A percentile compares a stretch with the other conserved stretches of the same genome.
Conservation (phyloP, 768 basidiomycete genomes). For the Candolleomyces eurysporus region DNA sequence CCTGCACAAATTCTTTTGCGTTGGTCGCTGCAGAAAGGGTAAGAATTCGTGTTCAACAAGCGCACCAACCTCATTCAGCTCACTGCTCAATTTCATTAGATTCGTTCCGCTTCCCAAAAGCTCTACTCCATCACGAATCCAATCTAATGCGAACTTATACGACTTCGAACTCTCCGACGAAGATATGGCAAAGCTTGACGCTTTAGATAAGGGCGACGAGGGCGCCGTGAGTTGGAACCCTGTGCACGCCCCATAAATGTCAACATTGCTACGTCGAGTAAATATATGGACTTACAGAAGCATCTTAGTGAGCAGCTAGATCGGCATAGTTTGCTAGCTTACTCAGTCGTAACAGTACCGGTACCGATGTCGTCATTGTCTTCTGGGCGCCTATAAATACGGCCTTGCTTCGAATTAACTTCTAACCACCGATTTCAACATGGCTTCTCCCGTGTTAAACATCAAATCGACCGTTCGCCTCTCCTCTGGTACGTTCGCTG, state of each 20-base stretch:
- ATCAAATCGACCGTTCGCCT: constrained; percentile 21
- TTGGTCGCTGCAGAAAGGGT: constrained; percentile 89
- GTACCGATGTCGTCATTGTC: neutral
- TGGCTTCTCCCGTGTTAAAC: constrained; percentile 6
- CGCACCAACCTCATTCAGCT: neutral
- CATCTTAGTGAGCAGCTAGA: too few relatives aligned
- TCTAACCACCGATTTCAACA: neutral
- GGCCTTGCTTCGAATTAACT: too few relatives aligned
- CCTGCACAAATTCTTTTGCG: constrained; percentile 81
- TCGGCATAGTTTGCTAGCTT: neutral
- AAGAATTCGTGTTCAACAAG: constrained; percentile 16
- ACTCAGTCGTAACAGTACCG: neutral
- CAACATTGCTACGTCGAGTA: neutral
- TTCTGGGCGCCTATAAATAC: too few relatives aligned
- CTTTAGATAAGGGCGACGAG: constrained; percentile 1
- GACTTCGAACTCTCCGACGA: constrained; percentile 11
- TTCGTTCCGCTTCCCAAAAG: constrained; percentile 11
- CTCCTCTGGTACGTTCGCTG: constrained; percentile 19
- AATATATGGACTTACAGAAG: too few relatives aligned
- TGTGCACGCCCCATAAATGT: constrained; percentile 6
- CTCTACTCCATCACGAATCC: constrained; percentile 10
- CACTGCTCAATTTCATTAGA: neutral
- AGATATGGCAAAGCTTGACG: constrained; percentile 9
- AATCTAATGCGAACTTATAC: constrained; percentile 7
- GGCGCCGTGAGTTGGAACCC: constrained; percentile 12